phyloP scores from a whole-genome alignment of 2,329 filamentous ascomycete species.

The Botryotinia narcissicola region DNA sequence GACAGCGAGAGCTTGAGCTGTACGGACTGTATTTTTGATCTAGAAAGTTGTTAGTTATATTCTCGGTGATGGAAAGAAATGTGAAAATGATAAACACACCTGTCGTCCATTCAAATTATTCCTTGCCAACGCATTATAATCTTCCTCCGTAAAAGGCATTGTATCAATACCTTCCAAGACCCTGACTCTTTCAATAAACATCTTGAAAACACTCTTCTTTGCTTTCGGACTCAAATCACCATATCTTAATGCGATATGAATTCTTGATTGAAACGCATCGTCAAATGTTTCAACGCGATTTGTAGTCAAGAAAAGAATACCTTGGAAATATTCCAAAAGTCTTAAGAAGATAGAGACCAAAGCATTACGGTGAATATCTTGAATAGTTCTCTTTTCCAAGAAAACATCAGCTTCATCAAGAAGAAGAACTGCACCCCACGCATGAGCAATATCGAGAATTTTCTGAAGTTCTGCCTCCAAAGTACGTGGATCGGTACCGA shows the following conservation, averaged over 20 bases:
- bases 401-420: constrained; percentile 86
- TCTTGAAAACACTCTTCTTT: constrained; percentile 76
- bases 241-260: constrained; percentile 78
- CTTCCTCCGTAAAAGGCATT: constrained; percentile 62
- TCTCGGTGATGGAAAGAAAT: not conserved
- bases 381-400: constrained; percentile 76
- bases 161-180: constrained; percentile 60
- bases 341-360: constrained; percentile 85
- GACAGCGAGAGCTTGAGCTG: constrained; percentile 77
- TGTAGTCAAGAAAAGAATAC: constrained; percentile 85
- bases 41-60: constrained; percentile 2
- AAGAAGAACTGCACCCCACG: constrained; percentile 81
- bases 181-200: constrained; percentile 74
- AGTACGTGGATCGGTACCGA: constrained; percentile 72
- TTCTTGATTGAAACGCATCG: constrained; percentile 83
- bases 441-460: constrained; percentile 81
- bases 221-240: constrained; percentile 70
- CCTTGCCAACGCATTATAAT: constrained; percentile 64
- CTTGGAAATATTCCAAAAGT: constrained; percentile 86
- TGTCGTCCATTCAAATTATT: constrained; percentile 68
- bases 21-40: constrained; percentile 87
- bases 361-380: constrained; percentile 81
- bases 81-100: constrained; percentile 42
- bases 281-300: constrained; percentile 88
- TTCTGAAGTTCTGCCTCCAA: constrained; percentile 77